Percentiles rank a stretch among this genome's conserved stretches.
Conservation (phyloP, 352 stramenopile species). For the Aphanomyces euteiches region DNA sequence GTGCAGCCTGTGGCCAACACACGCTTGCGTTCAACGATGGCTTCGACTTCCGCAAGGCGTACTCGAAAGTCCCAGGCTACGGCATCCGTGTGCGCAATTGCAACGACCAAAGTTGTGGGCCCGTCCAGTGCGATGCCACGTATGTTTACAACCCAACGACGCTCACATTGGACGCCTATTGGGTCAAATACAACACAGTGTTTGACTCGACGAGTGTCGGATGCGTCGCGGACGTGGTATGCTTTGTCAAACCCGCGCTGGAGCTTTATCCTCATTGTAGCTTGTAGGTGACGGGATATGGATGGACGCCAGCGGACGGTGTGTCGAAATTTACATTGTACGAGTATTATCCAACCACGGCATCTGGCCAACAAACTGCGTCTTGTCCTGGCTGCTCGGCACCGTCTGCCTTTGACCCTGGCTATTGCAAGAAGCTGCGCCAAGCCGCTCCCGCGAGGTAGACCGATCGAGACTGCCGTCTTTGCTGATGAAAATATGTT, state of each 20-base stretch:
- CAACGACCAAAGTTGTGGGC: conserved; percentile 14
- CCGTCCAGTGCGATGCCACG: conserved; percentile 24
- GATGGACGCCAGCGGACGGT: conserved; percentile 8
- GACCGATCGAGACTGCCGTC: background rate
- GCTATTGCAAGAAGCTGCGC: background rate
- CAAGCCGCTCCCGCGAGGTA: background rate
- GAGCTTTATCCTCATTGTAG: background rate
- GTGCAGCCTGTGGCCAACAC: conserved; percentile 14
- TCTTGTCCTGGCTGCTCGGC: conserved; percentile 1
- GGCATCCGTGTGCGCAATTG: conserved; percentile 25
- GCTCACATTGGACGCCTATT: background rate
- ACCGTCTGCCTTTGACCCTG: background rate
- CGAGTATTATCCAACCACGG: conserved; percentile 20
- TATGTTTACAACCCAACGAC: conserved; percentile 12
- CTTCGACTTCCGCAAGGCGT: conserved; percentile 23
- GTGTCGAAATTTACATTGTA: conserved; percentile 24
- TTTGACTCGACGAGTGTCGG: conserved; percentile 4
- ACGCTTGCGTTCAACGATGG: conserved; percentile 16
- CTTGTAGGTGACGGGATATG: conserved; percentile 18
- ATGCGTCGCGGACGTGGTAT: conserved; percentile 11
- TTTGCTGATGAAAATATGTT: background rate
- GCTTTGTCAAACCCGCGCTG: background rate
- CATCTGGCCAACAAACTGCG: background rate
- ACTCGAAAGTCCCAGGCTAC: conserved; percentile 18
- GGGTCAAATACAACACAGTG: conserved; percentile 27